phyloP scores from a whole-genome alignment of 805 yeast species.

The Hanseniaspora lindneri region DNA sequence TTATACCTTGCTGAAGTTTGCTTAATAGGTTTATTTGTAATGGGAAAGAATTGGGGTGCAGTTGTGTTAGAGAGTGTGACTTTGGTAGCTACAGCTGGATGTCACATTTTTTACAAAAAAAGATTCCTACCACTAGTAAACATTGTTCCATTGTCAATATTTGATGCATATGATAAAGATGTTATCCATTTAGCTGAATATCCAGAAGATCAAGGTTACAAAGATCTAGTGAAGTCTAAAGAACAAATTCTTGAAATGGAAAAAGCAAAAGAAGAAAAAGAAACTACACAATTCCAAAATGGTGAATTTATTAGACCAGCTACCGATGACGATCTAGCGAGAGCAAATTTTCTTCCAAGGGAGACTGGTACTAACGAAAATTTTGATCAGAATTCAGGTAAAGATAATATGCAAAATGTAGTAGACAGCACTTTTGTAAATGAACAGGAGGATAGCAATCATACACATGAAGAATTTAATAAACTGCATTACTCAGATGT shows the following conservation, averaged over 20 bases:
- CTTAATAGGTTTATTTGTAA: conserved; percentile 57
- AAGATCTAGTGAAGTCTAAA: conserved; percentile 45
- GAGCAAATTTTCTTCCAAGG: conserved; percentile 24
- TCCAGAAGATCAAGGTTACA: conserved; percentile 56
- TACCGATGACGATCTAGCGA: conserved; percentile 24
- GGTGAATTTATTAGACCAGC: conserved; percentile 23
- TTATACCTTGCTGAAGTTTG: conserved; percentile 61
- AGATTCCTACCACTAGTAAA: conserved; percentile 54
- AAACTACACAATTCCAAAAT: neutral
- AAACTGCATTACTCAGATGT: conserved; percentile 14
- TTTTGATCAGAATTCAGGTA: neutral
- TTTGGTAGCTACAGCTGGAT: conserved; percentile 43
- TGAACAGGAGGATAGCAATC: neutral
- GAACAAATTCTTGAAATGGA: conserved; percentile 25
- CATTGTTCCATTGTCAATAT: conserved; percentile 54
- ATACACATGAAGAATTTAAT: neutral
- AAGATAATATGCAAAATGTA: neutral
- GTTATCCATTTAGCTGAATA: conserved; percentile 32
- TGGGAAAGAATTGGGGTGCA: conserved; percentile 70
- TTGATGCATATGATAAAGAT: conserved; percentile 18
- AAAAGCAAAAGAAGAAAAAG: conserved; percentile 21
- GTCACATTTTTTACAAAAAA: conserved; percentile 48
- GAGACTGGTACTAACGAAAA: conserved; percentile 5
- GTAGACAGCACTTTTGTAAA: conserved; percentile 15
- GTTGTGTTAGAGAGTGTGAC: conserved; percentile 57